Conservation (phyloP, 139 green algal species). For the Tetradesmus obliquus region DNA sequence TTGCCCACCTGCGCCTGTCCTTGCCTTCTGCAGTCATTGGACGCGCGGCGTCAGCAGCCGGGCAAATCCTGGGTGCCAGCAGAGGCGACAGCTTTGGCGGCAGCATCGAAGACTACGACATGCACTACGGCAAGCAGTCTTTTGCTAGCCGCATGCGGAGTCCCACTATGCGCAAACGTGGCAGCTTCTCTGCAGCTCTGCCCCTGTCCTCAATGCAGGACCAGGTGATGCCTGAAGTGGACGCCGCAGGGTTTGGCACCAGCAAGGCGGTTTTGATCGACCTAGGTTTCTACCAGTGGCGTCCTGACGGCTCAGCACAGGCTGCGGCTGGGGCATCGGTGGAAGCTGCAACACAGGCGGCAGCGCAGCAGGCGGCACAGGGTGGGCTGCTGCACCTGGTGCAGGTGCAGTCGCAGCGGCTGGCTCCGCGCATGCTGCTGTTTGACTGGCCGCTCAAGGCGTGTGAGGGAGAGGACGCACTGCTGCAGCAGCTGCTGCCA, state of each 20-base stretch:
- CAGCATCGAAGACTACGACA: background rate
- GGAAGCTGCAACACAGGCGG: background rate
- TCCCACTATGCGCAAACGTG: background rate
- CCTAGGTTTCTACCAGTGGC: constrained; percentile 59
- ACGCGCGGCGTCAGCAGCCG: background rate
- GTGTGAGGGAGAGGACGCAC: constrained; percentile 19
- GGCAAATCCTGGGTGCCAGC: background rate
- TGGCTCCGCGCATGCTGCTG: constrained; percentile 52
- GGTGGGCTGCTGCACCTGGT: constrained; percentile 33
- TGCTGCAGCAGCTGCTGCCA: constrained; percentile 61
- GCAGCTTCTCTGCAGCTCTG: background rate
- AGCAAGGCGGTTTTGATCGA: constrained; percentile 50
- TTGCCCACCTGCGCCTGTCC: too few species aligned
- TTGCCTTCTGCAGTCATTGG: background rate
- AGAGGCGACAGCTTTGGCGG: background rate
- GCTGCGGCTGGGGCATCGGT: background rate
- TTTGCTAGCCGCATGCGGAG: background rate
- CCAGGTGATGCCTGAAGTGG: background rate
- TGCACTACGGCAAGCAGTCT: background rate
- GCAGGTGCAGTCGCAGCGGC: constrained; percentile 22
- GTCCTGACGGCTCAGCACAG: background rate
- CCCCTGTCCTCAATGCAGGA: background rate
- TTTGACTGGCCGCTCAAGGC: constrained; percentile 62
- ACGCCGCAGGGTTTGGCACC: background rate
- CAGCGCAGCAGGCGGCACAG: background rate